Evolutionary conservation across 2,329 filamentous ascomycete species (phyloP).

Genomic region (Hansfordia pulvinata): DNA sequence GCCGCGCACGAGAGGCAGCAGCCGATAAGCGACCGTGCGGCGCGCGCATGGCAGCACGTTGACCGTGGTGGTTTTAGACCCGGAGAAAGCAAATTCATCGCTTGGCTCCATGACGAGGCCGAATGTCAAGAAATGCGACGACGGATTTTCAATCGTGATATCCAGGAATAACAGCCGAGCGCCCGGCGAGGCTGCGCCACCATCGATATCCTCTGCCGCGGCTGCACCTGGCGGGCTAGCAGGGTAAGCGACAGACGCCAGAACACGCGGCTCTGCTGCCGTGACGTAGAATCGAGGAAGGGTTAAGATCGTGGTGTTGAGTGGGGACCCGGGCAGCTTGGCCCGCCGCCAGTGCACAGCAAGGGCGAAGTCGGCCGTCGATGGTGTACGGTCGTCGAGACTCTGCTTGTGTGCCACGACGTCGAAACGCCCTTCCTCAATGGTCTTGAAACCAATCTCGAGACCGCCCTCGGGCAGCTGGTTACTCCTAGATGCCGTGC

Average conservation of each 20-base stretch:
- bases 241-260: slow-evolving; percentile 42
- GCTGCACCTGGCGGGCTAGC: slow-evolving; percentile 11
- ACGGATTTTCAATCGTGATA: slow-evolving; percentile 79
- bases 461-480: slow-evolving; percentile 26
- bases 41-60: slow-evolving; percentile 75
- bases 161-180: slow-evolving; percentile 28
- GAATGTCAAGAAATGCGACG: slow-evolving; percentile 88
- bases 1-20: slow-evolving; percentile 55
- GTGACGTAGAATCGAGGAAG: slow-evolving; percentile 73
- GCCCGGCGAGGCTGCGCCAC: slow-evolving; percentile 18
- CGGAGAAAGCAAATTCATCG: slow-evolving; percentile 87
- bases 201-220: too few species aligned
- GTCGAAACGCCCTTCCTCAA: slow-evolving; percentile 60
- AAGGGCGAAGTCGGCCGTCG: slow-evolving; percentile 62
- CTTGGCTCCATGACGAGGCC: slow-evolving; percentile 83
- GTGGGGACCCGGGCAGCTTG: slow-evolving; percentile 6
- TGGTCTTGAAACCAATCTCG: slow-evolving; percentile 48
- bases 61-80: slow-evolving; percentile 66
- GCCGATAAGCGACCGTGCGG: slow-evolving; percentile 55
- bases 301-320: slow-evolving; percentile 55
- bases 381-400: slow-evolving; percentile 69
- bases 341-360: slow-evolving; percentile 63
- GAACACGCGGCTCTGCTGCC: slow-evolving; percentile 73
- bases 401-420: slow-evolving; percentile 62
- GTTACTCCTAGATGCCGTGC: slow-evolving; percentile 28